phyloP scores from a whole-genome alignment of 495 filamentous ascomycete genomes.

The Penicillium fimorum region DNA sequence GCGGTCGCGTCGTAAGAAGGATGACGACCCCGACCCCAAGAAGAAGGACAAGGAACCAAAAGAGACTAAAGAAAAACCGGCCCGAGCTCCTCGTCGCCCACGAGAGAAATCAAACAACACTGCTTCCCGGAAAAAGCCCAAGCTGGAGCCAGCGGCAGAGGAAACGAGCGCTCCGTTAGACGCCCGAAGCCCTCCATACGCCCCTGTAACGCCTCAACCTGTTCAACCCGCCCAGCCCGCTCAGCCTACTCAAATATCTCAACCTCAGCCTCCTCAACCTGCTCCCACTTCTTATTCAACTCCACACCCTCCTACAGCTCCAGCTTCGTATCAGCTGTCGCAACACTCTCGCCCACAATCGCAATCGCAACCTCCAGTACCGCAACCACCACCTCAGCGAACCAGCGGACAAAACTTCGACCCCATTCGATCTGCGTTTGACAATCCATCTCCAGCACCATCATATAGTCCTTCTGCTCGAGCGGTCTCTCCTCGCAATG shows the following conservation, averaged over 20 bases:
- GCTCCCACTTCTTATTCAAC: constrained; percentile 19
- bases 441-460: constrained; percentile 58
- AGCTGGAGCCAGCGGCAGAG: constrained; percentile 37
- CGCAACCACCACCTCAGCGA: constrained; percentile 32
- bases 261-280: constrained; percentile 23
- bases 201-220: constrained; percentile 21
- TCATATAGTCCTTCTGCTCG: constrained; percentile 44
- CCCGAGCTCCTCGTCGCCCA: constrained; percentile 39
- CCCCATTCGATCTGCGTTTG: constrained; percentile 70
- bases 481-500: constrained; percentile 33
- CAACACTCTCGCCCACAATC: constrained; percentile 38
- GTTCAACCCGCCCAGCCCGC: not conserved
- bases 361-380: constrained; percentile 43
- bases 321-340: constrained; percentile 22
- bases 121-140: constrained; percentile 47
- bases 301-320: constrained; percentile 26
- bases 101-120: constrained; percentile 40
- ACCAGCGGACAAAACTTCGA: constrained; percentile 82
- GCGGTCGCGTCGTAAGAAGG: constrained; percentile 51
- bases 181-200: constrained; percentile 8
- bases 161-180: constrained; percentile 12
- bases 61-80: constrained; percentile 35
- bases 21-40: constrained; percentile 32
- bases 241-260: constrained; percentile 9
- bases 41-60: constrained; percentile 28